Evolutionary conservation across 2,329 filamentous ascomycete genomes (phyloP), one percentile per base, ranked within the genome.

Genomic region (Penicillium sp.): DNA sequence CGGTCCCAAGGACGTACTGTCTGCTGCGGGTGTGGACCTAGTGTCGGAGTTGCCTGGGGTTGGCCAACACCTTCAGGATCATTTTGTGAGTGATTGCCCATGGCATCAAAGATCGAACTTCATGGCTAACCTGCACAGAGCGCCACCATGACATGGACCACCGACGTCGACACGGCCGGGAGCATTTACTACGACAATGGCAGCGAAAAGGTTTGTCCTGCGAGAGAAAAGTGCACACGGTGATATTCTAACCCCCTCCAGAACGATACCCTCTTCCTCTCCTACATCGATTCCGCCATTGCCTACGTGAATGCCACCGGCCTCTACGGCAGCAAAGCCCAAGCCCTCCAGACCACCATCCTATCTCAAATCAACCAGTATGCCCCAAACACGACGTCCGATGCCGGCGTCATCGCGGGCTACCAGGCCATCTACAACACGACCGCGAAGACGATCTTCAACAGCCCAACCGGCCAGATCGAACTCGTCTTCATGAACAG

Each of bases 31-130:
- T 1, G 65, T 78, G 13, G 56, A 68, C 8, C 59, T 70, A 33
- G 68, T 70, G 33, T 65, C 76, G 15, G 61, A 68, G 23, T 69
- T 71, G 30, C 65, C 68, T 4, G 67, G 65, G 8, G 72, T 78
- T 4, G 75, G 75, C 3, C 69, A 70, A 27, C 75, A 76, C 37
- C 64, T 76, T 32, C 75, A 77, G 47, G 74, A 77, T 42, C 73
- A 74, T 54, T 55, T 67, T 2, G 57, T 60, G 33, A 45, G 57
- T 50, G 1, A 2, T n/a, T n/a, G n/a, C n/a, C 7, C 14, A 11
- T 3, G 0, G 9, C 16, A 10, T 18, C 2, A 1, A 9, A 7
- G 7, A 2, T 23, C 4, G 26, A 13, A 26, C 4, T 11, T 3
- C 9, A n/a, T 25, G 18, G 31, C 50, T 54, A 27, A 50, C 16